Evolutionary conservation across 345 rosid genomes (phyloP).

Genomic region (Gossypium bickii): DNA sequence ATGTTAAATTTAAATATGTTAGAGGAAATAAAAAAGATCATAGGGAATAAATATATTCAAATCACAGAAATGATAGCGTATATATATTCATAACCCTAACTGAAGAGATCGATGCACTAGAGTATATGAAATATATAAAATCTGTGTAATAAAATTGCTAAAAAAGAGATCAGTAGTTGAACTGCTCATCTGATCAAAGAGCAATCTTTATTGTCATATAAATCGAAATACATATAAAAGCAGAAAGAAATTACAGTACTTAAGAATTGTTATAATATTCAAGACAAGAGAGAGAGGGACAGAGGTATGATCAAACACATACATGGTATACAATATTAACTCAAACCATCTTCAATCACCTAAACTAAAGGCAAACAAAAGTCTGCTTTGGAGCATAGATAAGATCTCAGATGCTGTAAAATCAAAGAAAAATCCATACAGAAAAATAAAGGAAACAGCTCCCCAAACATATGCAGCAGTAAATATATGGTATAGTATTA

Average conservation of each 20-base stretch:
- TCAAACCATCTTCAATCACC: background rate
- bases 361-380: background rate
- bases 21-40: background rate
- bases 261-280: background rate
- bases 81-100: background rate
- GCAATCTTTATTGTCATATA: background rate
- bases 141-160: background rate
- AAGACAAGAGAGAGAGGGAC: background rate
- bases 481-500: background rate
- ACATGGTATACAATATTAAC: background rate
- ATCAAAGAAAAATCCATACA: conserved; percentile 1
- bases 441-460: background rate
- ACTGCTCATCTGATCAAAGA: background rate
- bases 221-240: background rate
- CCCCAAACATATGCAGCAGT: background rate
- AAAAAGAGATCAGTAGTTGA: background rate
- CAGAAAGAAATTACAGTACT: background rate
- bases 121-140: background rate
- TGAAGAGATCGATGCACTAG: background rate
- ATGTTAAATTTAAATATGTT: background rate
- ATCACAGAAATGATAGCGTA: background rate
- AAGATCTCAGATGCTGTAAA: background rate
- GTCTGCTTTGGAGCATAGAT: background rate
- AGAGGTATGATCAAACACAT: conserved; percentile 1
- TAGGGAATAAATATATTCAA: background rate